Evolutionary conservation across 805 yeast species (phyloP).

Genomic region (Saccharomycopsis vini): DNA sequence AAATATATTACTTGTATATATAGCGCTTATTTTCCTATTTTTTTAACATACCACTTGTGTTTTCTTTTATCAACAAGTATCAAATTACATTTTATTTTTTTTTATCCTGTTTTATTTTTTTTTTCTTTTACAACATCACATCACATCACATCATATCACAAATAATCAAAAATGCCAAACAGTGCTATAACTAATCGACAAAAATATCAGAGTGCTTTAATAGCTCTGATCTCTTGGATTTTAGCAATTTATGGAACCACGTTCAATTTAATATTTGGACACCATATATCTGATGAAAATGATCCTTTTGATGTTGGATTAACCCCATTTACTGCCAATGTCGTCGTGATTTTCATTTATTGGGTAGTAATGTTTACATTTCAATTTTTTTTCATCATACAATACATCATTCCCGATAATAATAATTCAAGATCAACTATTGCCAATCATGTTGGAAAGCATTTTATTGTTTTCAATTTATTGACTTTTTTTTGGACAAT

Average conservation of each 20-base stretch:
- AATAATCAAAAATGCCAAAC: too few species aligned
- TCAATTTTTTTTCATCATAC: constrained; percentile 44
- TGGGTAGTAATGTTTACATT: constrained; percentile 48
- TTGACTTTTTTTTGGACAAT: constrained; percentile 55
- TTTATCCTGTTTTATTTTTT: too few species aligned
- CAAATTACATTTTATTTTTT: too few species aligned
- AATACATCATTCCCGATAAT: constrained; percentile 32
- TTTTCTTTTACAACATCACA: too few species aligned
- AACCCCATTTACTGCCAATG: constrained; percentile 65
- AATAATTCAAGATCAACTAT: constrained; percentile 23
- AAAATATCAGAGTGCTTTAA: not conserved
- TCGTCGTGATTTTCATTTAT: constrained; percentile 40
- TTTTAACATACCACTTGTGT: too few species aligned
- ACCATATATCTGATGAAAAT: constrained; percentile 25
- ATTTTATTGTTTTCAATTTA: constrained; percentile 55
- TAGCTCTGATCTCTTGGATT: not conserved
- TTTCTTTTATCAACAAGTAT: too few species aligned
- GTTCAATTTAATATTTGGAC: constrained; percentile 48
- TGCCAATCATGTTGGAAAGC: constrained; percentile 42
- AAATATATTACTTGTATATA: too few species aligned
- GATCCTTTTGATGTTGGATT: constrained; percentile 41
- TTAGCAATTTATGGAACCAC: constrained; percentile 43
- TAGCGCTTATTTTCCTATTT: too few species aligned
- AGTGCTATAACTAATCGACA: too few species aligned
- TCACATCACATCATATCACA: too few species aligned